Base-by-base conservation (phyloP, 306 rosid species). In the Delonix regia region DNA sequence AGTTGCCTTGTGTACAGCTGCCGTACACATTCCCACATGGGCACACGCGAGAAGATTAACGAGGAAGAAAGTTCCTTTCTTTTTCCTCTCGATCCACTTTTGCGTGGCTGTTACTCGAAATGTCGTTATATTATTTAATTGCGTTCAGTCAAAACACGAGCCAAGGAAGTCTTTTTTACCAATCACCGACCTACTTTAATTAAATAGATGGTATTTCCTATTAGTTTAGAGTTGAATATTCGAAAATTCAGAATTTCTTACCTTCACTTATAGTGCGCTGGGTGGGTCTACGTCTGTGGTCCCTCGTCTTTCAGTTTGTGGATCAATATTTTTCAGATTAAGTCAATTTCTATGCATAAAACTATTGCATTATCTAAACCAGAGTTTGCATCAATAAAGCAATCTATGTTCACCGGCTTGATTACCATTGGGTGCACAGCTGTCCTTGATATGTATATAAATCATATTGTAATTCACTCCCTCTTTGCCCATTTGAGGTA, bases 251-350 rank as follows among this genome's bases (percentile, higher is more conserved):
- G 27, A 77, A 57, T 61, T 45, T 4, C 30, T 87, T 22, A 38
- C 65, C 53, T 78, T 86, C 90, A 84, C 90, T 52, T 52, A 69
- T 78, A 88, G 94, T 78, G 82, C 71, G 49, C 7, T 13, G 82
- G 82, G 68, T 85, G 71, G 71, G 71, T 66, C 86, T 73, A 72
- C 77, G 28, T 27, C 28, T 59, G 47, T 49, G 80, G 74, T 44
- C 77, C 81, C 83, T 41, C 51, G 25, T 22, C 18, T 52, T 67
- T 57, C 73, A 57, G n/a, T 42, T 70, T 71, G 45, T 71, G 63
- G 78, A 48, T 67, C 80, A 57, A 25, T 65, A 15, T 71, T 57
- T 30, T 53, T 48, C 76, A 48, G 30, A 22, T 36, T 49, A 52
- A 61, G 70, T 76, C 48, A 79, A 44, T 19, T 56, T 78, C 33